These are phyloP conservation scores for Escallonia herrerae DNA, from an alignment of 129 eudicot genomes.

Conservation along the genomic window DNA sequence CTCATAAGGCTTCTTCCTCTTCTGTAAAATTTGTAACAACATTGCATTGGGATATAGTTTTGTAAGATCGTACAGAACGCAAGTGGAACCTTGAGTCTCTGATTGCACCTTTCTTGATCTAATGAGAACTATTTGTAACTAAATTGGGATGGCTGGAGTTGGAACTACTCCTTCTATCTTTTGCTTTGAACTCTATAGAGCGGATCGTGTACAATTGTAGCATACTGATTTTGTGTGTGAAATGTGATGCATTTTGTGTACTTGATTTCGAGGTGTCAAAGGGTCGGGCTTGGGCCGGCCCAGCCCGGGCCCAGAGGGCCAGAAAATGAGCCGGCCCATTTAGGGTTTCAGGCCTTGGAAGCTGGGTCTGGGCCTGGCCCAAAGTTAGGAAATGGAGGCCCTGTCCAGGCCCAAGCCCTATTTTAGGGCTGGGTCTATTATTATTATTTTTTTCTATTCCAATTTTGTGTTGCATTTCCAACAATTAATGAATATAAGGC, in stretches of 20 bases:
- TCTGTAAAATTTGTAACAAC: not conserved
- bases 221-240: not conserved
- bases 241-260: not conserved
- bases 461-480: too few relatives aligned
- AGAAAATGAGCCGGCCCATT: too few relatives aligned
- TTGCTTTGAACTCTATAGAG: not conserved
- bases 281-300: too few relatives aligned
- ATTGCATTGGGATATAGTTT: slow-evolving; percentile 22
- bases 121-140: slow-evolving; percentile 2
- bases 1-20: slow-evolving; percentile 7
- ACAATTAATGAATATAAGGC: too few relatives aligned
- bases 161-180: not conserved
- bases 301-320: too few relatives aligned
- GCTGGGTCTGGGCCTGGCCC: too few relatives aligned
- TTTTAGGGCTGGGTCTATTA: too few relatives aligned
- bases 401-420: too few relatives aligned
- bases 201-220: not conserved
- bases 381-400: too few relatives aligned
- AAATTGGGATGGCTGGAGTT: not conserved
- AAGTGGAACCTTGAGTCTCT: not conserved
- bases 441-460: too few relatives aligned
- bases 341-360: too few relatives aligned
- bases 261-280: too few relatives aligned
- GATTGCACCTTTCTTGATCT: not conserved
- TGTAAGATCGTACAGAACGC: slow-evolving; percentile 17